These are phyloP conservation scores for Metschnikowia gruessii DNA, from an alignment of 805 yeast species.

Conservation along the genomic window DNA sequence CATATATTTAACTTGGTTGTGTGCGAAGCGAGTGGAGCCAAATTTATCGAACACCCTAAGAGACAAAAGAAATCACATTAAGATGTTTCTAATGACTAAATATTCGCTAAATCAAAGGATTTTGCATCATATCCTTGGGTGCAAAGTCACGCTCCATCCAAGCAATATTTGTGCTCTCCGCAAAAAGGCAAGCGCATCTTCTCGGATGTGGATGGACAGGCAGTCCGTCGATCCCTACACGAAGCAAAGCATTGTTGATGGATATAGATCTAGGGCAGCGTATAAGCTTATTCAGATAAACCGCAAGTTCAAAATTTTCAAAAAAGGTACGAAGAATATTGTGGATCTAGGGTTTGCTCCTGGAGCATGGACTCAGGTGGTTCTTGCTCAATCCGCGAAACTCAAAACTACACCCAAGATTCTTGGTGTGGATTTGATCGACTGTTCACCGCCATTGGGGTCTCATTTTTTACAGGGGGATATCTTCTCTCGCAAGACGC, in stretches of 20 bases:
- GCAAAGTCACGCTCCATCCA: background rate
- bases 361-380: conserved; percentile 34
- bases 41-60: too few species aligned
- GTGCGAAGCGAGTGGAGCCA: too few species aligned
- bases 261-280: conserved; percentile 84
- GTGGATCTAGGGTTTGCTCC: conserved; percentile 65
- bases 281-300: conserved; percentile 79
- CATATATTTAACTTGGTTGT: too few species aligned
- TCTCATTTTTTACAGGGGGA: conserved; percentile 40
- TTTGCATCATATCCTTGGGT: background rate
- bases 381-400: conserved; percentile 15
- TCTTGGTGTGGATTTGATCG: conserved; percentile 33
- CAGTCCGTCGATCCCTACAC: conserved; percentile 65
- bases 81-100: too few species aligned
- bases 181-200: conserved; percentile 18
- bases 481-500: conserved; percentile 47
- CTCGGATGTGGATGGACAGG: conserved; percentile 65
- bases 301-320: conserved; percentile 57
- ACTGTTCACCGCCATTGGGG: conserved; percentile 37
- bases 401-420: conserved; percentile 14
- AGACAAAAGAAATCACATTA: too few species aligned
- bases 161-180: conserved; percentile 3
- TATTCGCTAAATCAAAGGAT: background rate
- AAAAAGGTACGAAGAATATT: conserved; percentile 50
- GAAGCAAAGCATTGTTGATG: conserved; percentile 58